These are phyloP conservation scores for Populus hybrid DNA, from an alignment of 441 rosid genomes.

Conservation along the genomic window DNA sequence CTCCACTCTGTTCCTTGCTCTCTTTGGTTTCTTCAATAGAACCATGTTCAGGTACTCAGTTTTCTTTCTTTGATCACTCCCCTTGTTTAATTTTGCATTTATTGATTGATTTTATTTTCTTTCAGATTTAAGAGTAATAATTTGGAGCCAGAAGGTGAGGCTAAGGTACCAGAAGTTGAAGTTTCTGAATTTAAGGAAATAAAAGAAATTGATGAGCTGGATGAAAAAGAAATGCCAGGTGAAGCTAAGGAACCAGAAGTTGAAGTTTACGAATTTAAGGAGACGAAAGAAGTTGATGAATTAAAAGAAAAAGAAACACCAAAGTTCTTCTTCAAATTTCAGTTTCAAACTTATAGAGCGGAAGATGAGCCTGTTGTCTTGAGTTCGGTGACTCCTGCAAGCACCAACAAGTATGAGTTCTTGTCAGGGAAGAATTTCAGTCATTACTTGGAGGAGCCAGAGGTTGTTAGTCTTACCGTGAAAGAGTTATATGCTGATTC, in stretches of 20 bases:
- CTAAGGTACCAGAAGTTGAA: conserved; percentile 19
- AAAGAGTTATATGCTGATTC: conserved; percentile 33
- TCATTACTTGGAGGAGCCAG: conserved; percentile 36
- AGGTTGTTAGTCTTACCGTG: conserved; percentile 27
- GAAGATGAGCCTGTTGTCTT: conserved; percentile 15
- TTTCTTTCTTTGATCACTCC: not conserved
- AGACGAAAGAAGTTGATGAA: not conserved
- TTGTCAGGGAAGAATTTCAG: conserved; percentile 22
- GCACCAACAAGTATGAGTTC: conserved; percentile 34
- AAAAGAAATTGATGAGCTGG: not conserved
- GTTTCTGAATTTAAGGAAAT: not conserved
- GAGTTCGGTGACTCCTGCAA: conserved; percentile 20
- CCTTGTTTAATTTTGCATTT: not conserved
- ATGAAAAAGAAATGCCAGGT: conserved; percentile 11
- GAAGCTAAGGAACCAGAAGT: conserved; percentile 27
- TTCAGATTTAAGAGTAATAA: conserved; percentile 24
- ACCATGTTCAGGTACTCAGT: conserved; percentile 41
- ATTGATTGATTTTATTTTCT: not conserved
- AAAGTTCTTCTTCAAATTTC: conserved; percentile 45
- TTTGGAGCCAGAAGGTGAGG: conserved; percentile 22
- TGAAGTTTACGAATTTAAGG: conserved; percentile 18
- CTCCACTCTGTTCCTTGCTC: conserved; percentile 37
- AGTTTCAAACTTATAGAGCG: conserved; percentile 38
- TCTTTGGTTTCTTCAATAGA: conserved; percentile 32
- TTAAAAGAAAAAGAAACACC: conserved; percentile 27